These are phyloP conservation scores for Cucumis hystrix DNA, from an alignment of 306 rosid genomes.

Conservation along the genomic window DNA sequence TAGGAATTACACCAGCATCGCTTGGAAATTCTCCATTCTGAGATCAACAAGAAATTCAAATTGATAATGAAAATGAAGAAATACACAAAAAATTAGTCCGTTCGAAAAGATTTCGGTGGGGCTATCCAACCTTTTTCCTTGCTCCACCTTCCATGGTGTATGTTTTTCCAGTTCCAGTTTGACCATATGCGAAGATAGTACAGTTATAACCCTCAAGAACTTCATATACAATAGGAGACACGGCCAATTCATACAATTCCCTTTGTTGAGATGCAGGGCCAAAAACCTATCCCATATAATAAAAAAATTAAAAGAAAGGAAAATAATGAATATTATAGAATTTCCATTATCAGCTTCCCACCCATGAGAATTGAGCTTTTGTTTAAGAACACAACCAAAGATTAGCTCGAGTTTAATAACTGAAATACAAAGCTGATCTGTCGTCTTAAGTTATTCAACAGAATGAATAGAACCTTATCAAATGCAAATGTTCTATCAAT, in stretches of 20 bases:
- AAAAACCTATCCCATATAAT: slow-evolving; percentile 50
- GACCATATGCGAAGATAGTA: slow-evolving; percentile 96
- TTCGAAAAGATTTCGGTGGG: neutral
- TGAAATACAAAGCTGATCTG: neutral
- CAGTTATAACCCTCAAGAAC: slow-evolving; percentile 99
- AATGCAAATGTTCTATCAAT: slow-evolving; percentile 87
- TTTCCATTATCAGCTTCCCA: slow-evolving; percentile 5
- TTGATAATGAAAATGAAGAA: neutral
- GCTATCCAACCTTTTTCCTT: slow-evolving; percentile 60
- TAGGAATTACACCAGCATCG: slow-evolving; percentile 97
- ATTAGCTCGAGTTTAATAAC: neutral
- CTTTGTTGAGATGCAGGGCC: slow-evolving; percentile 90
- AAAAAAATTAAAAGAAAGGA: slow-evolving; percentile 4
- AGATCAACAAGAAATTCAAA: slow-evolving; percentile 10
- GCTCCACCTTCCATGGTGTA: slow-evolving; percentile 99
- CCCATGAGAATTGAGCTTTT: neutral
- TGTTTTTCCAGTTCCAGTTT: slow-evolving; percentile 97
- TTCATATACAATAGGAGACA: slow-evolving; percentile 88
- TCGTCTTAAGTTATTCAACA: neutral
- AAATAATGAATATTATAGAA: neutral
- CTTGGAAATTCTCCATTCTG: slow-evolving; percentile 97
- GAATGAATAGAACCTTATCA: slow-evolving; percentile 55
- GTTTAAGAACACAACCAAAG: neutral
- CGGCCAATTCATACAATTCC: slow-evolving; percentile 89
- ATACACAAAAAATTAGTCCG: neutral